phyloP scores from a whole-genome alignment of 345 rosid species.

The Populus nigra region DNA sequence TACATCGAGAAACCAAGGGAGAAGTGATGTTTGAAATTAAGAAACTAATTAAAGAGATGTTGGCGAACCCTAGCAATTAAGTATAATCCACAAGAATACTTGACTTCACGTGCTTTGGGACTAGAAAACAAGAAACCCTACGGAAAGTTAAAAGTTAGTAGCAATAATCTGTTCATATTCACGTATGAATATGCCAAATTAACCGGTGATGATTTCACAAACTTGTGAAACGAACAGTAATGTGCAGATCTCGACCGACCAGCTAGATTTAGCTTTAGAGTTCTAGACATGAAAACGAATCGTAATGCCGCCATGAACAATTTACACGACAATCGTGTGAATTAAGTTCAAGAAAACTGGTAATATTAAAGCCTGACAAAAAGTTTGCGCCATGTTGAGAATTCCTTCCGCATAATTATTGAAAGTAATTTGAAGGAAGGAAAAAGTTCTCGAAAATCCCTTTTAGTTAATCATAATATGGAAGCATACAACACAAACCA shows the following conservation, averaged over 20 bases:
- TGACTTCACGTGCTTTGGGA: background rate
- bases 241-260: background rate
- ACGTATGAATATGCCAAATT: background rate
- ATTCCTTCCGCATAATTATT: no score
- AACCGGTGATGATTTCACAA: background rate
- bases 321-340: background rate
- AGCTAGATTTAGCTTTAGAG: background rate
- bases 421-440: background rate
- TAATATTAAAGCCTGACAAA: background rate
- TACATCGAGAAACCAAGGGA: background rate
- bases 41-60: background rate
- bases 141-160: background rate
- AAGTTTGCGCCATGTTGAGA: background rate
- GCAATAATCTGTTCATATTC: background rate
- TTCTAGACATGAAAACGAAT: background rate
- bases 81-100: background rate
- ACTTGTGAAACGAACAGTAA: slow-evolving; percentile 6
- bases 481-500: background rate
- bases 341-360: no score
- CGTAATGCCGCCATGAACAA: background rate
- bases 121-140: background rate
- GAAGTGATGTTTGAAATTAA: background rate
- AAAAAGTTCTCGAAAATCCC: background rate
- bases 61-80: background rate
- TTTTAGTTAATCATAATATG: background rate